phyloP scores from a whole-genome alignment of 257 asterid species.

The Schizonepeta tenuifolia region DNA sequence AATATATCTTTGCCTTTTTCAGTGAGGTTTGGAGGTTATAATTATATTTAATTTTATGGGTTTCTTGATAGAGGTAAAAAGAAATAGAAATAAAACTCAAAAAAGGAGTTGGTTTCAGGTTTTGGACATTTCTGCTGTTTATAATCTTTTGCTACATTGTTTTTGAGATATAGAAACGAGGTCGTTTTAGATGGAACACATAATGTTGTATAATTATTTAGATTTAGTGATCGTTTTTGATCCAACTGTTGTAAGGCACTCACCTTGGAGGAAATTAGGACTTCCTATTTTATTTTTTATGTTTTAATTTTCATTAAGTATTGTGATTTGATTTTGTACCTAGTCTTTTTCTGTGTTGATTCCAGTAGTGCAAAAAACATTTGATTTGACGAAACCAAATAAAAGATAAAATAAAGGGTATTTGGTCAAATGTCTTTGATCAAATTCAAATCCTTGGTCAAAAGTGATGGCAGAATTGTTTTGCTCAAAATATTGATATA shows the following conservation, averaged over 20 bases:
- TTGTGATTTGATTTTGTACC: background rate
- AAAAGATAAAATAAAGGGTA: no score
- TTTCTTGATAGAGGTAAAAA: constrained; percentile 27
- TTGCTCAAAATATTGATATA: no score
- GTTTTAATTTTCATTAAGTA: background rate
- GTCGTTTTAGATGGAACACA: constrained; percentile 28
- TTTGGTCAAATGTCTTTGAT: no score
- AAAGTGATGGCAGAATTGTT: no score
- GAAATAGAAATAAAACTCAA: constrained; percentile 31
- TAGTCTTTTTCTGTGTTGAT: no score
- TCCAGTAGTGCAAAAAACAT: no score
- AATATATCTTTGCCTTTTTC: background rate
- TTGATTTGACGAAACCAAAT: background rate
- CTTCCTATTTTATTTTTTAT: background rate
- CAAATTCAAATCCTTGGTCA: no score
- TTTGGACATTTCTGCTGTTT: constrained; percentile 31
- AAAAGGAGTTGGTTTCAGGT: constrained; percentile 17
- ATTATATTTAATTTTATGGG: constrained; percentile 32
- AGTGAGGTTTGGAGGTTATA: constrained; percentile 24
- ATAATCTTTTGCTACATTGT: constrained; percentile 24
- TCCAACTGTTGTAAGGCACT: constrained; percentile 15
- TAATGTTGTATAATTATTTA: constrained; percentile 24
- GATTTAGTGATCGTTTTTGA: constrained; percentile 10
- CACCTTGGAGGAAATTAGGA: background rate
- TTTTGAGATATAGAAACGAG: constrained; percentile 28